Evolutionary conservation across 2,329 filamentous ascomycete species (phyloP), one percentile per base, ranked within the genome.

Genomic region (Lachnellula cervina): DNA sequence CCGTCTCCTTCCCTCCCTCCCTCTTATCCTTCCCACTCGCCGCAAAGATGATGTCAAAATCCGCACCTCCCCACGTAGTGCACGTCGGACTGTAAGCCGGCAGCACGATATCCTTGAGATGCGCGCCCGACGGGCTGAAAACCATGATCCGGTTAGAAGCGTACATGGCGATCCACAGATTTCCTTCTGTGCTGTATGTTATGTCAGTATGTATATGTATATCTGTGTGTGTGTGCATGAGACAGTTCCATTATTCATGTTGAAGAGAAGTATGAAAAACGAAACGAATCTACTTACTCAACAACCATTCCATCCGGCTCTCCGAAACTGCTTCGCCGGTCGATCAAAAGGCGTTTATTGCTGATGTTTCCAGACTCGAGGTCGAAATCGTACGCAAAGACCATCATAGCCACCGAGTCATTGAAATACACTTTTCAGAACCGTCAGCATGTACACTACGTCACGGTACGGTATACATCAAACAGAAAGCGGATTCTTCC

Each of bases 291-390:
- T 13, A 63, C 69, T 52, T 63, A 73, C 70, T 73, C 71, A 11
- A 71, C 58, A 6, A 73, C 69, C 68, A 73, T 71, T 3, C 71
- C 71, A 62, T 74, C 71, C 3, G 70, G 70, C 54, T 73, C 69
- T 14, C 65, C 35, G 52, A 32, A 35, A 43, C 9, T 25, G 44
- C 7, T 4, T 25, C 25, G 6, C 25, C 25, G 25, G 25, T 70
- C 52, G 21, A 61, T 52, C 52, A 66, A 2, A 60, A 67, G 45
- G 6, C 65, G 63, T 48, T 64, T 59, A 47, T 72, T 71, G 4
- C 68, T 68, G 37, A 72, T 65, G 37, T 48, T 59, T 5, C 69
- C 70, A 1, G 60, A 63, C 49, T 67, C 66, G 5, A 68, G 58
- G 54, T 72, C 69, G 52, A 71, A 72, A 52, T 72, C 69, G 51